phyloP scores from a whole-genome alignment of 2,329 filamentous ascomycete species.

The Didymella keratinophila region DNA sequence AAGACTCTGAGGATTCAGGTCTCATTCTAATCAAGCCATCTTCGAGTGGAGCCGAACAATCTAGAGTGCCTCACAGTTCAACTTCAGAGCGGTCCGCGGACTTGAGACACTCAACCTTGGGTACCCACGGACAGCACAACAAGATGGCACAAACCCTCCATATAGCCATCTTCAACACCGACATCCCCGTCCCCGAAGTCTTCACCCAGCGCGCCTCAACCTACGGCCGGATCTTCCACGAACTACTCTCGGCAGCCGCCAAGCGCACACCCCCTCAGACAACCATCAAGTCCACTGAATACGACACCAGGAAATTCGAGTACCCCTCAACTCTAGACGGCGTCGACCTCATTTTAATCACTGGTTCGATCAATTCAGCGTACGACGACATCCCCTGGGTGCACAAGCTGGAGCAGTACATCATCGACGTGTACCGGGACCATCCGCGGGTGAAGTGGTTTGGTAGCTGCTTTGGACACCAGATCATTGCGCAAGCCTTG shows the following conservation, averaged over 20 bases:
- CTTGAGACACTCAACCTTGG: neutral
- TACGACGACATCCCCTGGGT: constrained; percentile 44
- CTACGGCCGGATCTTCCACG: constrained; percentile 44
- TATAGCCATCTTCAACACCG: constrained; percentile 43
- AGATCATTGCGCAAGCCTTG: constrained; percentile 52
- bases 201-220: constrained; percentile 25
- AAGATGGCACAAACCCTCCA: constrained; percentile 18
- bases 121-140: too few species aligned
- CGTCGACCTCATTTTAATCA: constrained; percentile 52
- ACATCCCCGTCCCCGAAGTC: constrained; percentile 39
- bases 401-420: constrained; percentile 37
- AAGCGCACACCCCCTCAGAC: constrained; percentile 15
- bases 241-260: constrained; percentile 32
- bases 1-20: too few species aligned
- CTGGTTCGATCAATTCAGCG: constrained; percentile 48
- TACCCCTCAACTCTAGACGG: constrained; percentile 44
- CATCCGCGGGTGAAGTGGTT: constrained; percentile 50
- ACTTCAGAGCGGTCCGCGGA: neutral
- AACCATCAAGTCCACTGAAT: constrained; percentile 42
- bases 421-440: constrained; percentile 42
- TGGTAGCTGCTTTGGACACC: constrained; percentile 57
- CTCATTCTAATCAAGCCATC: too few species aligned
- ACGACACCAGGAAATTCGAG: constrained; percentile 47
- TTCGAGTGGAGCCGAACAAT: neutral
- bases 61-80: neutral